Evolutionary conservation across 768 basidiomycete species (phyloP).

Genomic region (Scleroderma bovista): DNA sequence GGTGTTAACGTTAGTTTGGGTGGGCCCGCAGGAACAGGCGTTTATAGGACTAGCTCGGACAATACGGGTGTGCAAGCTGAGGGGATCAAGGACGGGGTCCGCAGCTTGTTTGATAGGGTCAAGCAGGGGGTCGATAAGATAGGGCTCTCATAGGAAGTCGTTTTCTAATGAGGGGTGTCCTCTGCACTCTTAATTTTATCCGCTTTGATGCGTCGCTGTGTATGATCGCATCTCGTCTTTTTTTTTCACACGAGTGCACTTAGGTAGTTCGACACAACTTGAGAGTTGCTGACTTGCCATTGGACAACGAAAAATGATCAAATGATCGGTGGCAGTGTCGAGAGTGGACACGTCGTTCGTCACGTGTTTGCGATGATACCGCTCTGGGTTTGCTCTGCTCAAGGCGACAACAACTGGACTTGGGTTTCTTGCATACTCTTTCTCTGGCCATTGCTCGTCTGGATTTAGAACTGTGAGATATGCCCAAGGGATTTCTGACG

Average conservation of each 20-base stretch:
- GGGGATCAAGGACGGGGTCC: constrained; percentile 84
- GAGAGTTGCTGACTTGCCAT: no score
- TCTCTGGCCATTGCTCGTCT: constrained; percentile 11
- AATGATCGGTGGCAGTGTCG: no score
- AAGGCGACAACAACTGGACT: neutral
- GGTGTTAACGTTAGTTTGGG: constrained; percentile 92
- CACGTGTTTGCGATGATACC: constrained; percentile 17
- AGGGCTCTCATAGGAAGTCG: constrained; percentile 25
- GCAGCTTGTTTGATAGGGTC: constrained; percentile 83
- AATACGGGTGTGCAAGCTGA: constrained; percentile 74
- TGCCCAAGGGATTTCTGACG: constrained; percentile 75
- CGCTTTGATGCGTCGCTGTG: neutral
- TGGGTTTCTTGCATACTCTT: constrained; percentile 3
- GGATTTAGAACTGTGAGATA: constrained; percentile 27
- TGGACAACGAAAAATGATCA: no score
- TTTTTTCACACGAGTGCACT: no score
- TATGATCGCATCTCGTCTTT: neutral
- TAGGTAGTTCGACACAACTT: no score
- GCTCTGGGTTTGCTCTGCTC: neutral
- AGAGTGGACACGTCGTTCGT: constrained; percentile 22
- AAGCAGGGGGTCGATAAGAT: constrained; percentile 75
- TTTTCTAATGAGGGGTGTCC: neutral
- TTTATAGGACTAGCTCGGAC: constrained; percentile 79
- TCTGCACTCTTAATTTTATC: no score
- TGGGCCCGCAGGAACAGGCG: constrained; percentile 75